phyloP scores from a whole-genome alignment of 2,329 filamentous ascomycete species.

The Thermothelomyces thermophilus region DNA sequence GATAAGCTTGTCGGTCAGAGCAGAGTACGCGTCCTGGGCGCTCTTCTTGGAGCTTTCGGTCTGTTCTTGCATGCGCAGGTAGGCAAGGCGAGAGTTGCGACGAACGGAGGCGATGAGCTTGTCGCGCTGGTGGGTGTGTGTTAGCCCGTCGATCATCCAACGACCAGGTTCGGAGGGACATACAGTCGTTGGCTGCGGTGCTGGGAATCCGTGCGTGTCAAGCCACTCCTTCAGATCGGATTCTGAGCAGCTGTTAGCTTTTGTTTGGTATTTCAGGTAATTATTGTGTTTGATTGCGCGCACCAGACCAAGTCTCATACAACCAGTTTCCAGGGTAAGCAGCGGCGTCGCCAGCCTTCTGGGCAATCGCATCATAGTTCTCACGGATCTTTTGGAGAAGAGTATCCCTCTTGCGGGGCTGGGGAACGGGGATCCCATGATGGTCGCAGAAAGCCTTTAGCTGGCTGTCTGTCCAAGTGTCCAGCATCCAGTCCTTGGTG shows the following conservation, averaged over 20 bases:
- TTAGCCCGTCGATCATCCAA: conserved; percentile 16
- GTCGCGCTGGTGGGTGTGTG: conserved; percentile 51
- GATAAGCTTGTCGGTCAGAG: conserved; percentile 75
- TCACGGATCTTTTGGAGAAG: conserved; percentile 70
- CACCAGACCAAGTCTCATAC: conserved; percentile 72
- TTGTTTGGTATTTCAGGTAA: not conserved
- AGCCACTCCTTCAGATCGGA: conserved; percentile 93
- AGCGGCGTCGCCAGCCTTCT: conserved; percentile 66
- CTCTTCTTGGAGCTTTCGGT: conserved; percentile 55
- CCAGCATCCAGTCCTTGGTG: conserved; percentile 87
- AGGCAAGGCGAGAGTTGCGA: conserved; percentile 79
- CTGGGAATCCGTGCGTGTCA: conserved; percentile 78
- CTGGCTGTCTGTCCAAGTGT: conserved; percentile 90
- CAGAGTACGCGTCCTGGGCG: conserved; percentile 63
- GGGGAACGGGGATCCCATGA: conserved; percentile 78
- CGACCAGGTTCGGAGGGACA: conserved; percentile 12
- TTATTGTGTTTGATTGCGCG: not conserved
- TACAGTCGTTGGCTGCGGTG: conserved; percentile 68
- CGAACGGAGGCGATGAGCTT: conserved; percentile 83
- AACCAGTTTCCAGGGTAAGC: conserved; percentile 95
- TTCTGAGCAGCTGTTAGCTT: conserved; percentile 38
- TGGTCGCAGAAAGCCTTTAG: conserved; percentile 90
- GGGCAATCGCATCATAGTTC: conserved; percentile 72
- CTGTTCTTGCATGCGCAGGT: conserved; percentile 58
- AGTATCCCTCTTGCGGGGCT: conserved; percentile 78